Evolutionary conservation across 495 filamentous ascomycete species (phyloP), one percentile per base, ranked within the genome.

Genomic region (Alectoria sarmentosa): DNA sequence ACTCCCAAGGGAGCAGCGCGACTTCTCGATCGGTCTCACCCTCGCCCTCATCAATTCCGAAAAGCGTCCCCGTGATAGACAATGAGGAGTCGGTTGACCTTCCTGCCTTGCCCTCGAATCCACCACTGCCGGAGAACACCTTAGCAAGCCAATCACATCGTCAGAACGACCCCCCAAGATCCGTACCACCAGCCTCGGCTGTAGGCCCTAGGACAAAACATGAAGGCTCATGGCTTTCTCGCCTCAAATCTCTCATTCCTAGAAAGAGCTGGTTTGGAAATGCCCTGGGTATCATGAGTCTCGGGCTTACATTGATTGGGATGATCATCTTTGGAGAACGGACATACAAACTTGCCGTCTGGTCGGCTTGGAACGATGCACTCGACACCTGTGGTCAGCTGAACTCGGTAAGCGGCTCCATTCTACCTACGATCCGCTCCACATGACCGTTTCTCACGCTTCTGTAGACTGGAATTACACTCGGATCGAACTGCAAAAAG

Each of bases 291-390:
- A 32, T 58, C 28, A 15, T 66, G 38, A 54, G 32, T 3, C 39
- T 68, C 5, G 66, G 58, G 21, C 63, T 64, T 30, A 52, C 61
- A 23, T 48, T 64, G 36, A 41, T 59, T 55, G 61, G 66, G 19
- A 36, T 67, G 30, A 58, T 67, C 1, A 52, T 55, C 19, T 55
- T 68, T 32, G 63, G 63, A 1, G 60, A 46, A 21, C 66, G 62
- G 32, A 38, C 48, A 19, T 64, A 65, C 30, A 61, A 58, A 34
- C 49, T 68, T 44, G 36, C 37, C 21, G 54, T 61, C 19, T 58
- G 32, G 19, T 28, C 38, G n/a, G 38, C 62, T 28, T 15, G 36
- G 34, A 64, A 64, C 36, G 52, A 30, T 26, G 54, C 39, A 26
- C 19, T 56, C 17, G 23, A 23, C 17, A 52, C 62, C 11, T 64